Evolutionary conservation across 2,329 filamentous ascomycete genomes (phyloP).

Genomic region (Cercospora zeae-maydis): DNA sequence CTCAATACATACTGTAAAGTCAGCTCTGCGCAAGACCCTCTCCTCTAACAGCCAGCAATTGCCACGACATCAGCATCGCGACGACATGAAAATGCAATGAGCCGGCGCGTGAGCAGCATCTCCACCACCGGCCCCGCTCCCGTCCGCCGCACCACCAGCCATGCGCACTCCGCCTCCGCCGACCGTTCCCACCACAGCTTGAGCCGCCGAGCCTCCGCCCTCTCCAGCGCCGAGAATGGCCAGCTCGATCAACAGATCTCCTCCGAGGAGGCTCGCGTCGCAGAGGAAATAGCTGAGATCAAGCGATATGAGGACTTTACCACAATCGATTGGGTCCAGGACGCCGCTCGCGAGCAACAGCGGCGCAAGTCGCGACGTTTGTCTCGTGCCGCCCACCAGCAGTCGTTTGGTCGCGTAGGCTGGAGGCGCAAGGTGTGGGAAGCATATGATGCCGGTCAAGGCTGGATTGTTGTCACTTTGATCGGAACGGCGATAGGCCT

Average conservation of each 20-base stretch:
- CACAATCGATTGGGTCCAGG: slow-evolving; percentile 98
- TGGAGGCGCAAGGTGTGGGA: slow-evolving; percentile 81
- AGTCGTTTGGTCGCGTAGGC: slow-evolving; percentile 63
- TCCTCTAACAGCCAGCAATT: background rate
- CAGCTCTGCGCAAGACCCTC: background rate
- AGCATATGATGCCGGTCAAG: slow-evolving; percentile 92
- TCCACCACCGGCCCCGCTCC: slow-evolving; percentile 28
- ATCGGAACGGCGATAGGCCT: slow-evolving; percentile 90
- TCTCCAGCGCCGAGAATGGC: slow-evolving; percentile 62
- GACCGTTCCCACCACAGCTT: slow-evolving; percentile 36
- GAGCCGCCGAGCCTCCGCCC: slow-evolving; percentile 64
- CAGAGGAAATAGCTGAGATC: slow-evolving; percentile 95
- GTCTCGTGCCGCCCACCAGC: slow-evolving; percentile 68
- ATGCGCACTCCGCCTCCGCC: slow-evolving; percentile 23
- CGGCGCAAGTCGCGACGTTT: slow-evolving; percentile 72
- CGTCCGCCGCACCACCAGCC: slow-evolving; percentile 22
- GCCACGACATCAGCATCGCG: background rate
- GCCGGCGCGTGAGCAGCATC: slow-evolving; percentile 40
- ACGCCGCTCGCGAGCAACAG: slow-evolving; percentile 85
- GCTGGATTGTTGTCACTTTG: slow-evolving; percentile 94
- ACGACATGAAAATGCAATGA: slow-evolving; percentile 43
- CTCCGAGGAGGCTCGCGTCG: slow-evolving; percentile 66
- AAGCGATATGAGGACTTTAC: slow-evolving; percentile 98
- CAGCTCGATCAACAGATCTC: slow-evolving; percentile 52
- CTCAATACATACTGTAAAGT: background rate